phyloP scores from a whole-genome alignment of 163 green algal species.

The Volvox carteri region DNA sequence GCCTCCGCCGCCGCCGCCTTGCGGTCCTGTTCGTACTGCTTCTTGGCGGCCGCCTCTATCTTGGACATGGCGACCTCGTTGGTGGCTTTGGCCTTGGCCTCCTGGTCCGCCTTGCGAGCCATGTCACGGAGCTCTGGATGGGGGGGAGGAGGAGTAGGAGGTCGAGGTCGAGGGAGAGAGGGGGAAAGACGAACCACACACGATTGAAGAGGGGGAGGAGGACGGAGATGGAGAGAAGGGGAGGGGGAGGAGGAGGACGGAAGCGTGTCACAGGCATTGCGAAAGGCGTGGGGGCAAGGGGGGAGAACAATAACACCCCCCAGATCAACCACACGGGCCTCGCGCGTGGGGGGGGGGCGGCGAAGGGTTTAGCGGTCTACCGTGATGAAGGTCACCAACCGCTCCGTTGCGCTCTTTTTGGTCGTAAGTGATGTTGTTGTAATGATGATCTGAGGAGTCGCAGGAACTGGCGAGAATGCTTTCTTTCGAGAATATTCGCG shows the following conservation, averaged over 20 bases:
- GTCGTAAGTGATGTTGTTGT: too few species aligned
- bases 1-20: constrained; percentile 53
- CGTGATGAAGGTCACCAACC: too few species aligned
- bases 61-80: constrained; percentile 39
- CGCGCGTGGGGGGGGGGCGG: too few species aligned
- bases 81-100: constrained; percentile 44
- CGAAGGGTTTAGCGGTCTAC: too few species aligned
- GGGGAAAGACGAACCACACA: background rate
- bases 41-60: constrained; percentile 49
- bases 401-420: too few species aligned
- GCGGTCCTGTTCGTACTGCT: constrained; percentile 38
- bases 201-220: background rate
- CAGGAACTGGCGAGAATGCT: too few species aligned
- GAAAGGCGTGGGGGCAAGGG: too few species aligned
- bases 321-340: too few species aligned
- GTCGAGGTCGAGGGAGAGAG: background rate
- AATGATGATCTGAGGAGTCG: too few species aligned
- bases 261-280: background rate
- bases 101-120: constrained; percentile 62
- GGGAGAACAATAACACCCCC: too few species aligned
- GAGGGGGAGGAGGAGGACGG: background rate
- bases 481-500: too few species aligned
- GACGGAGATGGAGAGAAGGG: background rate
- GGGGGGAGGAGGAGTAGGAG: background rate
- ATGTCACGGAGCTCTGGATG: constrained; percentile 73